phyloP scores from a whole-genome alignment of 257 asterid genomes.

The Solanum pinnatisectum region DNA sequence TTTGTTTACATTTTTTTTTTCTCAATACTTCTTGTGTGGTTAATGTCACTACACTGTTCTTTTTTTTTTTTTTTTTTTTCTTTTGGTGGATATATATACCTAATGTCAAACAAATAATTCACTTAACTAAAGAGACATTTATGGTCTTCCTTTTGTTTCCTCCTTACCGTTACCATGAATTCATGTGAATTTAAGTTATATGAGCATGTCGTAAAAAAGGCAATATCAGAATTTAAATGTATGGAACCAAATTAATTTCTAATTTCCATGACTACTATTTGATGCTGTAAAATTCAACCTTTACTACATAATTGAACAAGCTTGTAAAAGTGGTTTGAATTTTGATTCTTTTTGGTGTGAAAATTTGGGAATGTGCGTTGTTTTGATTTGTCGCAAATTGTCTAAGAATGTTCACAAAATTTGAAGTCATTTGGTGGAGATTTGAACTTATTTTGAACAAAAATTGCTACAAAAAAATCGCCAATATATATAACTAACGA shows the following conservation, averaged over 20 bases:
- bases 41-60: background rate
- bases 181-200: background rate
- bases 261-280: no score
- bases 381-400: no score
- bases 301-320: no score
- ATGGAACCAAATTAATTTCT: no score
- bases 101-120: background rate
- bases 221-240: background rate
- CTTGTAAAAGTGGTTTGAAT: no score
- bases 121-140: background rate
- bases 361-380: no score
- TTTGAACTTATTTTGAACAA: no score
- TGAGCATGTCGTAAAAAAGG: background rate
- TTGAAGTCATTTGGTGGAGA: no score
- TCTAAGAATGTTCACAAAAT: no score
- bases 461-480: no score
- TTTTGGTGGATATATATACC: background rate
- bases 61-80: background rate
- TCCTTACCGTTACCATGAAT: background rate
- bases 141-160: background rate
- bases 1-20: background rate
- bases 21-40: background rate
- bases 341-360: no score
- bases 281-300: no score
- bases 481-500: background rate